Evolutionary conservation across 208 protist genomes (phyloP).

Genomic region (Leishmania tropica): DNA sequence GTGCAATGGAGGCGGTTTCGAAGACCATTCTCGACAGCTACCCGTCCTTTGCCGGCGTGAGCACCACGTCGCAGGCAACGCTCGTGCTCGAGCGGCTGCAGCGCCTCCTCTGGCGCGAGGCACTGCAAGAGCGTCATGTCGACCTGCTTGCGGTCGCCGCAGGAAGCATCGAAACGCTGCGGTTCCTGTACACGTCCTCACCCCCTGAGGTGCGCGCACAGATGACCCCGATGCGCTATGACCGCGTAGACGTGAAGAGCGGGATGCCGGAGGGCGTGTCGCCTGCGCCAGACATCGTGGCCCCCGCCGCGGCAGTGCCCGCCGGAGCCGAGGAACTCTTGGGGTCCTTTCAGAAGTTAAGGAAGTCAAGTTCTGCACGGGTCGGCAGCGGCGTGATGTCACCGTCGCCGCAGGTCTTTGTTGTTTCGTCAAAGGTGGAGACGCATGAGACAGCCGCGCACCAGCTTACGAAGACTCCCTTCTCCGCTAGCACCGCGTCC

Average conservation of each 20-base stretch:
- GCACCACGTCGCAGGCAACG: slow-evolving; percentile 28
- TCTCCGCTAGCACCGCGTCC: background rate
- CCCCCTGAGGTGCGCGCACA: slow-evolving; percentile 19
- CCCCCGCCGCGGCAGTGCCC: background rate
- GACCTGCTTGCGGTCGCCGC: slow-evolving; percentile 75
- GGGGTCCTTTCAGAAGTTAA: background rate
- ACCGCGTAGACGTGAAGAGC: slow-evolving; percentile 71
- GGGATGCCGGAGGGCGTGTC: slow-evolving; percentile 63
- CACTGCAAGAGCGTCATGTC: slow-evolving; percentile 57
- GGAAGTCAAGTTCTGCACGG: background rate
- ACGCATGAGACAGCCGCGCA: background rate
- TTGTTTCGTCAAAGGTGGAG: background rate
- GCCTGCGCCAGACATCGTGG: background rate
- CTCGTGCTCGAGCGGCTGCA: slow-evolving; percentile 42
- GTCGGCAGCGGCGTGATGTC: background rate
- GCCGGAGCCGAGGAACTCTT: background rate
- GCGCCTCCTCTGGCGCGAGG: slow-evolving; percentile 45
- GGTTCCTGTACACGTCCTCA: slow-evolving; percentile 30
- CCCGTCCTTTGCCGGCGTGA: slow-evolving; percentile 38
- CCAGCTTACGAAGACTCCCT: background rate
- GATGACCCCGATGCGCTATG: slow-evolving; percentile 64
- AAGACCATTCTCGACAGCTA: slow-evolving; percentile 29
- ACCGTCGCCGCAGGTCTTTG: background rate
- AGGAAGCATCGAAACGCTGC: slow-evolving; percentile 51
- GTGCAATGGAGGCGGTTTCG: slow-evolving; percentile 14